phyloP scores from a whole-genome alignment of 2,329 filamentous ascomycete species.

The Penicillium sp. region DNA sequence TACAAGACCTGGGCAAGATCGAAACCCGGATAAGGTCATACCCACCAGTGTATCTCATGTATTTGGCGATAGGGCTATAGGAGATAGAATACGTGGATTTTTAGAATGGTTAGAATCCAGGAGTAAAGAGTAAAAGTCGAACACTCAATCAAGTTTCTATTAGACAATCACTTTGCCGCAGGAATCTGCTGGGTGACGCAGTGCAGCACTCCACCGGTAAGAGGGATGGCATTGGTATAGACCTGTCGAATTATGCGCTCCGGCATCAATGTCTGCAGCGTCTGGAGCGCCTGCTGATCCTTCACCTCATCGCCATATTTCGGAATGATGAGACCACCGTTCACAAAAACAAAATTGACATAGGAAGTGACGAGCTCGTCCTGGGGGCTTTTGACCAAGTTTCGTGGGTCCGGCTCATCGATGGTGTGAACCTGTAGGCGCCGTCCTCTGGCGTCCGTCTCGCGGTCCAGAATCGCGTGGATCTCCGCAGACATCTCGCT shows the following conservation, averaged over 20 bases:
- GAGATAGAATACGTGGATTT: background rate
- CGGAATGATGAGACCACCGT: background rate
- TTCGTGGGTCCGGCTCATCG: background rate
- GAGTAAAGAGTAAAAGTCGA: background rate
- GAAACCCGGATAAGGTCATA: background rate
- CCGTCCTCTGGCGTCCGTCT: background rate
- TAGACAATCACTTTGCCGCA: background rate
- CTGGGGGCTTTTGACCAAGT: background rate
- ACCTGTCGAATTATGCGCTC: conserved; percentile 25
- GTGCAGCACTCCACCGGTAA: conserved; percentile 29
- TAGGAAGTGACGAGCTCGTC: background rate
- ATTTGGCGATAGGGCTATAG: background rate
- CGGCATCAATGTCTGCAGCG: conserved; percentile 6
- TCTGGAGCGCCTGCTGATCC: background rate
- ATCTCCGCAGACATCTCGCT: background rate
- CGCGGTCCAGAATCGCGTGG: background rate
- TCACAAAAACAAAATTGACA: background rate
- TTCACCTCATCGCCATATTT: background rate
- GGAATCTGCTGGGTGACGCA: conserved; percentile 29
- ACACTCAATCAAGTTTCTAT: background rate
- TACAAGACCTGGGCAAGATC: background rate
- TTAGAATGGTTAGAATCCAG: background rate
- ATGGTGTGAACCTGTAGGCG: background rate
- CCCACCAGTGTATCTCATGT: background rate
- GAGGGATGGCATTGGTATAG: conserved; percentile 23